Percentiles rank a stretch among this genome's conserved stretches.
These are phyloP conservation scores for Talaromyces sp. DNA, from an alignment of 2,329 filamentous ascomycete species.

Conservation along the genomic window DNA sequence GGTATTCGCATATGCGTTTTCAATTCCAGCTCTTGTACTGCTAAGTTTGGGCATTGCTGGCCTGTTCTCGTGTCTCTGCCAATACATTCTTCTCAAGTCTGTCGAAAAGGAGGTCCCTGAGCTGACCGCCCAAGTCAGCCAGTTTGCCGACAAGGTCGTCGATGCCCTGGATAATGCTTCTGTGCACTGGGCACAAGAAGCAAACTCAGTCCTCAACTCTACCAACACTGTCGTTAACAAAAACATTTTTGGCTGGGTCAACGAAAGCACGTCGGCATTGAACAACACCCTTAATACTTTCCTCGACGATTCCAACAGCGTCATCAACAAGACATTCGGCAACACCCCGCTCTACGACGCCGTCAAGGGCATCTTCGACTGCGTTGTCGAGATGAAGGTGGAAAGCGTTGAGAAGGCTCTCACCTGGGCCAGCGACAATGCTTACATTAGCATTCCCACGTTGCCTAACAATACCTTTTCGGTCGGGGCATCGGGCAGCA, in stretches of 20 bases:
- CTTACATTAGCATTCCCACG: constrained; percentile 72
- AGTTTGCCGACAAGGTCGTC: constrained; percentile 75
- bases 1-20: constrained; percentile 83
- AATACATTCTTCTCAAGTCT: constrained; percentile 68
- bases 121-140: constrained; percentile 67
- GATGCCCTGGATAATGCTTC: constrained; percentile 67
- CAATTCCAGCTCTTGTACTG: constrained; percentile 77
- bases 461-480: constrained; percentile 80
- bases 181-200: constrained; percentile 67
- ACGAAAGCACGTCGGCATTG: constrained; percentile 72
- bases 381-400: constrained; percentile 83
- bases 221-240: constrained; percentile 71
- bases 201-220: constrained; percentile 65
- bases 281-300: constrained; percentile 83
- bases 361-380: constrained; percentile 74
- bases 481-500: constrained; percentile 60
- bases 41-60: constrained; percentile 77
- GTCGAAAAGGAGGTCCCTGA: constrained; percentile 72
- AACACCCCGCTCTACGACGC: constrained; percentile 74
- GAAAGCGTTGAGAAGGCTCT: constrained; percentile 77
- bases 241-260: constrained; percentile 82
- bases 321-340: constrained; percentile 73
- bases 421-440: constrained; percentile 89
- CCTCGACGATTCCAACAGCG: constrained; percentile 68
- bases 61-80: constrained; percentile 75